Evolutionary conservation across 495 filamentous ascomycete genomes (phyloP).

Genomic region (Parmelia sp.): DNA sequence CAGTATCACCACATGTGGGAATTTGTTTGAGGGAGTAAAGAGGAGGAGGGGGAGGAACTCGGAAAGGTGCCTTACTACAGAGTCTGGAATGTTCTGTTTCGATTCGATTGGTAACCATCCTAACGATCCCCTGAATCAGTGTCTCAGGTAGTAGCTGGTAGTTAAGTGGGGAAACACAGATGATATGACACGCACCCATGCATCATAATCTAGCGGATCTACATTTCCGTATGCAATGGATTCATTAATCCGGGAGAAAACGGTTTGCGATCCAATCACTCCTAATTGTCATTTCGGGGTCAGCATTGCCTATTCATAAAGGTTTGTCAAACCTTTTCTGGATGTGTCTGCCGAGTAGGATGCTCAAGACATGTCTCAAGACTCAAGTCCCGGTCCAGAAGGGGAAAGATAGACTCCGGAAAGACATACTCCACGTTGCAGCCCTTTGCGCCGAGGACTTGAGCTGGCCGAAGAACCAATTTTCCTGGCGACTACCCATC

Average conservation of each 20-base stretch:
- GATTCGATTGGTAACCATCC: conserved; percentile 61
- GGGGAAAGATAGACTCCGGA: no score
- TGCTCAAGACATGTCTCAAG: no score
- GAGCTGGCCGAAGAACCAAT: conserved; percentile 61
- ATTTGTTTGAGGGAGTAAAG: no score
- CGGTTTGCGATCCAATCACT: conserved; percentile 58
- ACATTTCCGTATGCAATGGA: conserved; percentile 40
- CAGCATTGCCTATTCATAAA: no score
- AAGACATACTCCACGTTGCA: conserved; percentile 58
- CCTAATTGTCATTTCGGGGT: no score
- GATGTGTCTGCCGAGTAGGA: no score
- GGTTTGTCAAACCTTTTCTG: no score
- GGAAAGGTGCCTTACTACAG: no score
- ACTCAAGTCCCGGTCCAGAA: no score
- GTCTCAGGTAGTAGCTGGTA: not conserved
- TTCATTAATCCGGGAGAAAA: conserved; percentile 53
- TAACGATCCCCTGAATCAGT: conserved; percentile 33
- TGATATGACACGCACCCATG: conserved; percentile 12
- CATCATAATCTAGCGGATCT: conserved; percentile 52
- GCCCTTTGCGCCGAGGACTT: conserved; percentile 45
- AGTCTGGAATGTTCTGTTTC: conserved; percentile 54
- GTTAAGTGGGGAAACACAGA: not conserved
- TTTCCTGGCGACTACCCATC: conserved; percentile 61
- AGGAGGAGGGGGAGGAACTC: no score
- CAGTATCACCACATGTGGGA: no score